Base-by-base conservation (phyloP, 805 yeast genomes). In the Monosporozyma siamensis region DNA sequence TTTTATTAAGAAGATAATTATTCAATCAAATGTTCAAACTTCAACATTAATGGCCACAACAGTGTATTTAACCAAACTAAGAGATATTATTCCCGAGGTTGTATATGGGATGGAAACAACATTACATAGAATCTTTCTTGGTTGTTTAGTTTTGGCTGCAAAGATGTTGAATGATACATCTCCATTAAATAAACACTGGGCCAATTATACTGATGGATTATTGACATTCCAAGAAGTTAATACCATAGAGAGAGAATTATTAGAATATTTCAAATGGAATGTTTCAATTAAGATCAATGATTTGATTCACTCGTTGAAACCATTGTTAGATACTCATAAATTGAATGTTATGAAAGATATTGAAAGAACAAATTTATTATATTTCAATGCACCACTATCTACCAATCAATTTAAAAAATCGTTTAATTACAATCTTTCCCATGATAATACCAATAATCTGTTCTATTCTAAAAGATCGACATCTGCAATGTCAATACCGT, bases 151-250 rank as follows among this genome's bases (percentile, higher is more conserved):
- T 35, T 66, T 92, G 39, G 84, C 95, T n/a, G 96, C 97, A 12
- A 90, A 90, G 67, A 80, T 79, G 48, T 74, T 89, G 49, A 90
- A 90, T 64, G 98, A 90, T 68, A 83, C 95, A 3, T 81, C 94
- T 17, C 98, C 98, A 34, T 74, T 90, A 60, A 90, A 90, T 67
- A 89, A 83, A 66, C 97, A 92, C 67, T 90, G 98, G 98, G 81
- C 95, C 4, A 73, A 77, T 46, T 89, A 90, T 68, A 89, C 97
- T 3, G 80, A 82, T 58, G 97, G 97, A 0, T 70, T 92, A 34
- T 73, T 90, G 46, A 59, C 79, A 8, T 67, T 84, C 30, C 71
- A 71, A 18, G 97, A 90, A 56, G 87, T 92, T 42, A 92, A 90
- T 64, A 78, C 88, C 49, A 83, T 94, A 55, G 98, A 90, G 66